Base-by-base conservation (phyloP, 495 filamentous ascomycete genomes). In the Aspergillus kassunensis region DNA sequence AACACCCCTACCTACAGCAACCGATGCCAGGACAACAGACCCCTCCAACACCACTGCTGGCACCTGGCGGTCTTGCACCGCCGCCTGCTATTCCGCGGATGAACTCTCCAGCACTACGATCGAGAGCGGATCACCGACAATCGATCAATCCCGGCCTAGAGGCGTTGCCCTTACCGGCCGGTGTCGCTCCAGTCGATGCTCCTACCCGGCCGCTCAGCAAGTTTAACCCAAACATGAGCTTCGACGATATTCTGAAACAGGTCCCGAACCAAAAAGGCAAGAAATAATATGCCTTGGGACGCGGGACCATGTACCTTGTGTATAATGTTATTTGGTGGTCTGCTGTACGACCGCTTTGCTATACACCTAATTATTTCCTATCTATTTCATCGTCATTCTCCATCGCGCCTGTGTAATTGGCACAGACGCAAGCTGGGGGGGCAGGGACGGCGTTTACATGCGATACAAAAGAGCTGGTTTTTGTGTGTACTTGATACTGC, bases 181-280 rank as follows among this genome's bases (percentile, higher is more conserved):
- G 76, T 16, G 74, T 80, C 23, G 69, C 71, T 3, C 76, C 73
- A 12, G 69, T 71, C 24, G 76, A 76, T 48, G 70, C 69, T 19
- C 75, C 64, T 15, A 61, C 66, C 24, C 64, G 64, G 36, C 67
- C 66, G 33, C 59, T 68, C 15, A 72, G 65, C 49, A 70, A 67
- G 39, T 77, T 74, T 64, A 78, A 73, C 44, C 73, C 63, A 47
- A 77, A 70, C 52, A 76, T 76, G 70, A 80, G 73, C 45, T 80
- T 80, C 56, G 76, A 78, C 43, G 71, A 77, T 47, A 80, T 80
- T 43, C 54, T 80, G 43, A 71, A 61, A 45, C 67, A 78, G 41
- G 69, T 71, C 25, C 72, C 76, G 8, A 67, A 70, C 43, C 67
- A 70, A 45, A 70, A 69, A 48, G 69, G 68, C 52, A 75, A 74